Evolutionary conservation across 1,284 basidiomycete genomes (phyloP).

Genomic region (Prillingera fragicola): DNA sequence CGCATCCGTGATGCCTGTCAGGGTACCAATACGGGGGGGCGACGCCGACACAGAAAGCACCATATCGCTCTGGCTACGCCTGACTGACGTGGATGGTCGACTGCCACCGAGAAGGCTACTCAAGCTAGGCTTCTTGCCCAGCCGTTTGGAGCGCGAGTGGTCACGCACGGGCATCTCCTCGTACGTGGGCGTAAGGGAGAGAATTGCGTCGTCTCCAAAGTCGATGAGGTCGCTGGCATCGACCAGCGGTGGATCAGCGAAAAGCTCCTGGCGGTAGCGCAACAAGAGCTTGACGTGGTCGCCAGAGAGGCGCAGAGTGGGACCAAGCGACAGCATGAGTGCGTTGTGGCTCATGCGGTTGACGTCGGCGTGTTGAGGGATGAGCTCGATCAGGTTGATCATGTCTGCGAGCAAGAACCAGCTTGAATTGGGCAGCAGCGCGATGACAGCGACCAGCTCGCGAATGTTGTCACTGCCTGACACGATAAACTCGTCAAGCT

Average conservation of each 20-base stretch:
- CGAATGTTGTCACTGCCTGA: conserved; percentile 10
- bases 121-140: conserved; percentile 28
- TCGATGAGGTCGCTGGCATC: conserved; percentile 30
- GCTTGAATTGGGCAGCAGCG: conserved; percentile 36
- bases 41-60: conserved; percentile 13
- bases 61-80: conserved; percentile 22
- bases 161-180: conserved; percentile 3
- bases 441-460: conserved; percentile 26
- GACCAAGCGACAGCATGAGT: conserved; percentile 41
- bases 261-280: conserved; percentile 27
- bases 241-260: conserved; percentile 30
- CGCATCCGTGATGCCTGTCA: background rate
- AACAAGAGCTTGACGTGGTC: conserved; percentile 33
- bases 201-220: conserved; percentile 30
- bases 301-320: conserved; percentile 39
- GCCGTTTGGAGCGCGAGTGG: conserved; percentile 13
- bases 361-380: conserved; percentile 28
- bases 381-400: conserved; percentile 39
- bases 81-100: conserved; percentile 3
- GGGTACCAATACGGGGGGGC: background rate
- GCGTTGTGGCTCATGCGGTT: conserved; percentile 46
- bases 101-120: conserved; percentile 20
- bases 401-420: conserved; percentile 49
- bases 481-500: conserved; percentile 58
- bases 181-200: conserved; percentile 16